Base-by-base conservation (phyloP, 495 filamentous ascomycete genomes). In the Tuber microsphaerosporum region DNA sequence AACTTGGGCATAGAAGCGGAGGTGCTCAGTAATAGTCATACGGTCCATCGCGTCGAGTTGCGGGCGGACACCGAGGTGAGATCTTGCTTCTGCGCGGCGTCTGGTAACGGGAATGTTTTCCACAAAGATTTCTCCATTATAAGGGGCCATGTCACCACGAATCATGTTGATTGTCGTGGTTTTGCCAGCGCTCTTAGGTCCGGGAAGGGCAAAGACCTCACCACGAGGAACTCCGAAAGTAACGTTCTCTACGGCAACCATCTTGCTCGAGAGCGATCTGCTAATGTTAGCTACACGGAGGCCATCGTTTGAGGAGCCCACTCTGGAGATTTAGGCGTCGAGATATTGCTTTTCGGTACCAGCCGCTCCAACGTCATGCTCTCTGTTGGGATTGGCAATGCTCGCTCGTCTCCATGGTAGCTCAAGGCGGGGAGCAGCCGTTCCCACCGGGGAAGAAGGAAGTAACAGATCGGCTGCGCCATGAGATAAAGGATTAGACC, bases 151-250 rank as follows among this genome's bases (percentile, higher is more conserved):
- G 78, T 97, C 93, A n/a, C 93, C 93, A 74, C 93, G 88, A 83
- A 97, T 92, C 48, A 96, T 85, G 26, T 88, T 90, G 83, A 97
- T 94, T 12, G 91, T 94, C 8, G 92, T 94, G 7, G 89, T 91
- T 81, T 97, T 97, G 70, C 93, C 93, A 1, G 93, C 93, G 39
- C 93, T 93, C 82, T 97, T 97, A 34, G 93, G 92, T 9, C 93
- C 94, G 8, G 97, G 88, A 1, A 96, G 87, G 2, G 93, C 92
- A 83, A 96, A 96, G 20, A 94, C 90, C 82, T 95, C 91, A 74
- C 91, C 90, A 70, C 88, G 89, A 46, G 88, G 87, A 42, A 97
- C 89, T 69, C 91, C 91, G 79, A 97, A 97, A 16, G 90, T 91
- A 70, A 96, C 86, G 79, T 97, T 89, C 71, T 94, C 89, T 20